Base-by-base conservation (phyloP, 2,329 filamentous ascomycete genomes). In the Ophiostoma himal-ulmi region DNA sequence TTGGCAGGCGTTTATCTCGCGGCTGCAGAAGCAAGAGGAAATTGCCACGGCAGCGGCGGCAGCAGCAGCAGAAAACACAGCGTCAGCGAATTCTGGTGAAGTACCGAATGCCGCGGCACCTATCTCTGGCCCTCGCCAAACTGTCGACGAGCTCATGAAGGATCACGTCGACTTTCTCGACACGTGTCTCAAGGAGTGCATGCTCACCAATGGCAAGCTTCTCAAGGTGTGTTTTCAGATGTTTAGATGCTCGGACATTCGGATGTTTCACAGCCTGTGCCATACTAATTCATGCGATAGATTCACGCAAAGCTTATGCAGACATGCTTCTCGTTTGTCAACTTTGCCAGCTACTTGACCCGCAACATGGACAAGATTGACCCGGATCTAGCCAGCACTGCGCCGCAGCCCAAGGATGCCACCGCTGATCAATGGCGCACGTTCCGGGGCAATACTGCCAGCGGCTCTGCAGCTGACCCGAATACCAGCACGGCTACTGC, bases 141-240 rank as follows among this genome's bases (percentile, higher is more conserved):
- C 95, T 0, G 95, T 99, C 0, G 95, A 99, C 77, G 93, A 98
- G 81, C 82, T 99, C 77, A 99, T 99, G 95, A 93, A 98, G 81
- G 94, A 98, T 77, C 95, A 99, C 80, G 94, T 99, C 72, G 95
- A 98, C 80, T 99, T 99, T 79, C 82, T 99, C 67, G 95, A 97
- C 76, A 98, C 95, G 4, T 99, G 95, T 78, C 83, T 99, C 76
- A 99, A 98, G 81, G 95, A 98, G 81, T 98, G 95, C 82, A 98
- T 98, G 93, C 85, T 99, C 74, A 99, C 95, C 26, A 97, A 99
- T 79, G 93, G 92, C 77, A 97, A 97, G 81, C 85, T 99, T 7
- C 82, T 99, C 6, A 90, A 93, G 80, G 94, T 97, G 85, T 74
- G 65, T 22, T 34, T 26, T 5, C 17, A 39, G 37, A 39, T 39